phyloP scores from a whole-genome alignment of 805 yeast species.

The Ogataea nonfermentans region DNA sequence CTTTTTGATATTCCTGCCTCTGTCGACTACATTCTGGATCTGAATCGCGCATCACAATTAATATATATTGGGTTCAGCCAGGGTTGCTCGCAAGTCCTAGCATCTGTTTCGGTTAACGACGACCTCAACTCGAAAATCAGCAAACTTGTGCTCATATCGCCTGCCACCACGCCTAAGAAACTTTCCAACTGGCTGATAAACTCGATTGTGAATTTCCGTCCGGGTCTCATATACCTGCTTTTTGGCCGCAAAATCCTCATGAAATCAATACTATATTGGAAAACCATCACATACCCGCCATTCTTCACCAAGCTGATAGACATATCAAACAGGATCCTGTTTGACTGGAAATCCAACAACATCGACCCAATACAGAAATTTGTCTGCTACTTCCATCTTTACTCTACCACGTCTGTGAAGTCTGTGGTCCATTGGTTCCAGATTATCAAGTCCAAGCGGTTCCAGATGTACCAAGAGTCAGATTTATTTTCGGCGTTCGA shows the following conservation, averaged over 20 bases:
- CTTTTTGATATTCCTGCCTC: constrained; percentile 85
- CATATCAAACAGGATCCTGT: constrained; percentile 59
- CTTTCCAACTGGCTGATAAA: constrained; percentile 75
- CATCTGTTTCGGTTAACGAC: constrained; percentile 72
- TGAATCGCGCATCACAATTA: constrained; percentile 44
- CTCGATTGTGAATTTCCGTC: constrained; percentile 73
- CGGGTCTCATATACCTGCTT: constrained; percentile 64
- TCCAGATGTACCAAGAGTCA: constrained; percentile 88
- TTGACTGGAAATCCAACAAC: constrained; percentile 76
- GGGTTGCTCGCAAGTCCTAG: constrained; percentile 94
- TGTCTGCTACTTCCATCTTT: constrained; percentile 80
- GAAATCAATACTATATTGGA: constrained; percentile 67
- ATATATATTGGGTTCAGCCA: constrained; percentile 90
- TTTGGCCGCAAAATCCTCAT: constrained; percentile 76
- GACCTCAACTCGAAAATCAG: constrained; percentile 56
- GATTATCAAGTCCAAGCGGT: constrained; percentile 69
- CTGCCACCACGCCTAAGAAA: constrained; percentile 93
- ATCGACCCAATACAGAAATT: constrained; percentile 72
- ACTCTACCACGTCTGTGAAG: constrained; percentile 89
- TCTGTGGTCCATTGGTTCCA: constrained; percentile 96
- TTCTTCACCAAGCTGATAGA: constrained; percentile 73
- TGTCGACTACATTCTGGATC: constrained; percentile 66
- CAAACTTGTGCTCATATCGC: constrained; percentile 60
- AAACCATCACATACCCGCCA: constrained; percentile 71
- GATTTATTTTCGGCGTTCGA: constrained; percentile 51